Conservation (phyloP, 1,139 yeast genomes). For the Nakaseomyces bracarensis region DNA sequence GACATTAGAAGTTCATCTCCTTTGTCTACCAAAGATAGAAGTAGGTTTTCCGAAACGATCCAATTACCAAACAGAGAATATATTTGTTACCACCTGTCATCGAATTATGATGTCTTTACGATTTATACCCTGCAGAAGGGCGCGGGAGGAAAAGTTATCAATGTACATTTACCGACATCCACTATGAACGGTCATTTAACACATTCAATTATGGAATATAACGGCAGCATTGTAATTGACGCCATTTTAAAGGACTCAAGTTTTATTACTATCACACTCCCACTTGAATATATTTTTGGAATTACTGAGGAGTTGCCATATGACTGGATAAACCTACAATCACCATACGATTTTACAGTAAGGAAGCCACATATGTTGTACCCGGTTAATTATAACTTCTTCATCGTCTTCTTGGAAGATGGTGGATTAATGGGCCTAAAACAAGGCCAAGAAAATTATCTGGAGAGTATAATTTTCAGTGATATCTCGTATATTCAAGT, state of each 20-base stretch:
- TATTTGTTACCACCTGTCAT: constrained; percentile 24
- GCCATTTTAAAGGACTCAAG: constrained; percentile 30
- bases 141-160: constrained; percentile 18
- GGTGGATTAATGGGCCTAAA: constrained; percentile 58
- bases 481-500: constrained; percentile 47
- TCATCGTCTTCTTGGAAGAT: constrained; percentile 56
- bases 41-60: constrained; percentile 21
- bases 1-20: constrained; percentile 6
- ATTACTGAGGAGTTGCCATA: constrained; percentile 15
- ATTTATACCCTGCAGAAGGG: constrained; percentile 21
- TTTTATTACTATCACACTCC: constrained; percentile 31
- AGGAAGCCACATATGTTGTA: constrained; percentile 52
- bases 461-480: constrained; percentile 46
- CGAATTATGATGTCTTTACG: constrained; percentile 16
- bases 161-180: constrained; percentile 22
- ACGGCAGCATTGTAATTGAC: constrained; percentile 17
- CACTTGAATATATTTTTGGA: constrained; percentile 25
- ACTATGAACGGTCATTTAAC: constrained; percentile 26
- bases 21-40: constrained; percentile 9
- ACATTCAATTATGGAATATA: constrained; percentile 13
- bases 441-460: constrained; percentile 35
- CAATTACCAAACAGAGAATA: constrained; percentile 17
- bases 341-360: constrained; percentile 69
- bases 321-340: constrained; percentile 56
- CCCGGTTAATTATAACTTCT: constrained; percentile 38